phyloP scores from a whole-genome alignment of 257 asterid genomes.

The Galeopsis tetrahit region DNA sequence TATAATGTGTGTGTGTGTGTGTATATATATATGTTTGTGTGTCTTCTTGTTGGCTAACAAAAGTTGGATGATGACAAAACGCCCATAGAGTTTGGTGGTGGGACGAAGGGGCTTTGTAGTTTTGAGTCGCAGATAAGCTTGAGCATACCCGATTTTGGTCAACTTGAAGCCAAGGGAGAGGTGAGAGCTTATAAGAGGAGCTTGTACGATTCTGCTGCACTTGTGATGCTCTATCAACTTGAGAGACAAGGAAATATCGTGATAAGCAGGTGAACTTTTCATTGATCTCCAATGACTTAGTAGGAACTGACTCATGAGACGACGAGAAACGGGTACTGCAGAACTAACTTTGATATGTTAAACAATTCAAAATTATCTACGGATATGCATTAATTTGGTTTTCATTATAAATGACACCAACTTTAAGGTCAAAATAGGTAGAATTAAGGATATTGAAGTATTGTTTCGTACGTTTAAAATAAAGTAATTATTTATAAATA shows the following conservation, averaged over 20 bases:
- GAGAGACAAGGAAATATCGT: conserved; percentile 57
- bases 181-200: conserved; percentile 81
- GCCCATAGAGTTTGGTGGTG: conserved; percentile 58
- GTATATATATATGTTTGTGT: background rate
- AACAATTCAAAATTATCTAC: too few relatives aligned
- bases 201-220: conserved; percentile 86
- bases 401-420: too few relatives aligned
- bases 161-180: conserved; percentile 66
- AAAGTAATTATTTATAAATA: too few relatives aligned
- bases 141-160: conserved; percentile 65
- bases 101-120: conserved; percentile 54
- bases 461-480: too few relatives aligned
- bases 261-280: conserved; percentile 24
- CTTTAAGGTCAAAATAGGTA: too few relatives aligned
- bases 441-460: too few relatives aligned
- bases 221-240: conserved; percentile 68
- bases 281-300: too few relatives aligned
- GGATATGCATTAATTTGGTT: too few relatives aligned
- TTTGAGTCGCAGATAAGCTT: conserved; percentile 72
- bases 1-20: too few relatives aligned
- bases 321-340: too few relatives aligned
- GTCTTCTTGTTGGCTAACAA: background rate
- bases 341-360: too few relatives aligned
- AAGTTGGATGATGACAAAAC: conserved; percentile 42
- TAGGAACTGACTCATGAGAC: background rate